Conservation (phyloP, 2,329 filamentous ascomycete genomes). For the Fusarium redolens region DNA sequence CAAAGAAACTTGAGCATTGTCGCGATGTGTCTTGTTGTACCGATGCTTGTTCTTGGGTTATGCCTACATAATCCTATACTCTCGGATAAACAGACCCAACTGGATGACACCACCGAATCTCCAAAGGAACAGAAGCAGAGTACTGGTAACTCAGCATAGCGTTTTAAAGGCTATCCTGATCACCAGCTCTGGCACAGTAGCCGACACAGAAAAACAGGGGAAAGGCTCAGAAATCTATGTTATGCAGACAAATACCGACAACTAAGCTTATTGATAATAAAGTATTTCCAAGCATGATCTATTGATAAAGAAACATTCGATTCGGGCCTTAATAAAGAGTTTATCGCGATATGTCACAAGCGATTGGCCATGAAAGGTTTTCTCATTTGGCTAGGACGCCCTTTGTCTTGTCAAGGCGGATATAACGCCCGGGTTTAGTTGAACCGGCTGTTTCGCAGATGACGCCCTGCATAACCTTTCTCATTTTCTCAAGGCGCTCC, state of each 20-base stretch:
- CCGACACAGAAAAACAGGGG: not conserved
- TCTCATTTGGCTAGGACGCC: not conserved
- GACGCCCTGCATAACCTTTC: not conserved
- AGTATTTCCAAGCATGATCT: not conserved
- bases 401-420: not conserved
- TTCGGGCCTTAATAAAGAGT: not conserved
- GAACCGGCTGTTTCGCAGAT: not conserved
- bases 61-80: not conserved
- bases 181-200: not conserved
- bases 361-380: not conserved
- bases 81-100: not conserved
- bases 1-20: not conserved
- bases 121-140: not conserved
- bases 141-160: too few species aligned
- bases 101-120: not conserved
- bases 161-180: accelerated
- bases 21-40: not conserved
- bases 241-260: not conserved
- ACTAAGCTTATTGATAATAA: not conserved
- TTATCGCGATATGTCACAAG: not conserved
- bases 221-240: not conserved
- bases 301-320: not conserved
- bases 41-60: not conserved
- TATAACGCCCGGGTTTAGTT: not conserved
- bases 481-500: not conserved